Conservation (phyloP, 148 eudicot species). For the Gaultheria prostrata region DNA sequence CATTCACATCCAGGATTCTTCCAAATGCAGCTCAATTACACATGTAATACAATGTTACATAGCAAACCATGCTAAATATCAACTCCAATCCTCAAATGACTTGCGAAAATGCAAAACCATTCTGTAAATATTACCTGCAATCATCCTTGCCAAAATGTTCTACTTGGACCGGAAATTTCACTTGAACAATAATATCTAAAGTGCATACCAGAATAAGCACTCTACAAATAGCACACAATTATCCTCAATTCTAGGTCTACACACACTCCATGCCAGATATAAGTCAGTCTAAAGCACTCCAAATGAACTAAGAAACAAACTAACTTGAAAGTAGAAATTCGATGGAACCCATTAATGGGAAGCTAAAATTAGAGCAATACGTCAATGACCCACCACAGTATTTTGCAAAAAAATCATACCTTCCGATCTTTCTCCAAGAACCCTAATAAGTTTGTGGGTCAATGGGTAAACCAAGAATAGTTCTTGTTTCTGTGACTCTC, state of each 20-base stretch:
- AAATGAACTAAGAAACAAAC: neutral
- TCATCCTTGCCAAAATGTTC: neutral
- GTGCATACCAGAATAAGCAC: conserved; percentile 11
- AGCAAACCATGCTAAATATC: neutral
- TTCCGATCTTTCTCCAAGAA: neutral
- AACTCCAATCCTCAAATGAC: neutral
- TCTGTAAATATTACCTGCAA: neutral
- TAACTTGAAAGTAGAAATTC: neutral
- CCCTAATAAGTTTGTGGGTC: neutral
- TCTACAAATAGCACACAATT: neutral
- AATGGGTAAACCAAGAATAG: neutral
- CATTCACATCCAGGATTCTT: neutral
- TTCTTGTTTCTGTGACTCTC: neutral
- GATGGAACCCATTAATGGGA: conserved; percentile 8
- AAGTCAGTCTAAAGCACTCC: neutral
- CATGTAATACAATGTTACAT: neutral
- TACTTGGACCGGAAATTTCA: neutral
- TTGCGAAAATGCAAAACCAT: neutral
- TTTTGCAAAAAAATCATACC: conserved; percentile 4
- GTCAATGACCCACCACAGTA: neutral
- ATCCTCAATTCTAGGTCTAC: neutral
- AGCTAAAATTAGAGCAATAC: conserved; percentile 8
- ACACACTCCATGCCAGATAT: neutral
- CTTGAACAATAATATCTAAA: neutral
- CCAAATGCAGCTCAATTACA: neutral